Conservation (phyloP, 1,284 basidiomycete genomes). For the Cystobasidiaceae sp. region DNA sequence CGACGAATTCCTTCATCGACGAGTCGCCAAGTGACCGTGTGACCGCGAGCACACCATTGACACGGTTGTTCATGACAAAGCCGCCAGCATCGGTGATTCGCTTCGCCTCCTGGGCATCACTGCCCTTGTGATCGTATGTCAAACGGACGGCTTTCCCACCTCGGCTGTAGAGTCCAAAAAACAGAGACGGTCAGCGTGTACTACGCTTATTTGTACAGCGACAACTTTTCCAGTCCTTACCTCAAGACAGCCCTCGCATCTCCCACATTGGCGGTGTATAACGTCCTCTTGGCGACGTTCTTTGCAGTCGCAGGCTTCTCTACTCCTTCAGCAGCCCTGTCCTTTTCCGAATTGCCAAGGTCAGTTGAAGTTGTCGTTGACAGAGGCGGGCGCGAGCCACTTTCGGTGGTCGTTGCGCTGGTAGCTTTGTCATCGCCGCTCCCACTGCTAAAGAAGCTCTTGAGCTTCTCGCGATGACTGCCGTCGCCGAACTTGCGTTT, state of each 20-base stretch:
- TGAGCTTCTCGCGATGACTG: slow-evolving; percentile 22
- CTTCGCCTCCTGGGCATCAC: slow-evolving; percentile 93
- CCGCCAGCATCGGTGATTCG: slow-evolving; percentile 96
- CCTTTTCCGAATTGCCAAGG: not conserved
- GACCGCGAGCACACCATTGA: slow-evolving; percentile 81
- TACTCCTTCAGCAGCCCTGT: slow-evolving; percentile 18
- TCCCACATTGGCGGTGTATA: slow-evolving; percentile 96
- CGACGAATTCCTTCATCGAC: slow-evolving; percentile 99
- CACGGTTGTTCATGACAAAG: slow-evolving; percentile 96
- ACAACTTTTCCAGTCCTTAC: slow-evolving; percentile 34
- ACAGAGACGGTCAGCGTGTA: slow-evolving; percentile 3
- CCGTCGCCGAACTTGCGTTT: slow-evolving; percentile 31
- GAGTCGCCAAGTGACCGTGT: slow-evolving; percentile 94
- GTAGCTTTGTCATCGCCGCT: not conserved
- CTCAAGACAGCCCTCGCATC: slow-evolving; percentile 85
- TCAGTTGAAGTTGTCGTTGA: not conserved
- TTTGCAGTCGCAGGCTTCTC: slow-evolving; percentile 42
- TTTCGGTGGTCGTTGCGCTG: not conserved
- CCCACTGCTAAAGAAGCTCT: slow-evolving; percentile 1
- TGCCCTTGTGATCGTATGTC: slow-evolving; percentile 98
- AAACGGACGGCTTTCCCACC: slow-evolving; percentile 83
- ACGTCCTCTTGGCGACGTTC: slow-evolving; percentile 59
- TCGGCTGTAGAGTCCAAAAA: slow-evolving; percentile 50
- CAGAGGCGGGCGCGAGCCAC: not conserved
- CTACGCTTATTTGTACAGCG: not conserved